phyloP scores from a whole-genome alignment of 2,329 filamentous ascomycete species.

The Colletotrichum viniferum region DNA sequence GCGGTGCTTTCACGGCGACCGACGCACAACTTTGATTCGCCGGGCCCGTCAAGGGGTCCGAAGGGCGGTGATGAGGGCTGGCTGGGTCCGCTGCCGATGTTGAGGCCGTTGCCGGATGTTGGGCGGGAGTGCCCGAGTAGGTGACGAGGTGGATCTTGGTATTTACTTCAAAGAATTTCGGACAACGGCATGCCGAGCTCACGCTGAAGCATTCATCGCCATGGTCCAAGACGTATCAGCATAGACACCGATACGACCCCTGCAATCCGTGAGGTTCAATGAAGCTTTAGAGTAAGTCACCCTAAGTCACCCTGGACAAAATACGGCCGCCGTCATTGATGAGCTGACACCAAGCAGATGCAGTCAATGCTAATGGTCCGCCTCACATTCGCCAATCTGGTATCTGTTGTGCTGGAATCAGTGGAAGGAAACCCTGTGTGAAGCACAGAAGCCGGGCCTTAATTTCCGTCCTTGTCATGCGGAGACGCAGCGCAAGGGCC shows the following conservation, averaged over 20 bases:
- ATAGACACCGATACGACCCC: background rate
- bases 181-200: background rate
- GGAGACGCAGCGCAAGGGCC: background rate
- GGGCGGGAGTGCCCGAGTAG: background rate
- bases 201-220: background rate
- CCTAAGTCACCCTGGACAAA: background rate
- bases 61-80: background rate
- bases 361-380: background rate
- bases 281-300: background rate
- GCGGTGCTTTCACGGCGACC: background rate
- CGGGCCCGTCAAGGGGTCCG: background rate
- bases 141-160: background rate
- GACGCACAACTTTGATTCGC: background rate
- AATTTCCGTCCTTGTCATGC: conserved; percentile 8
- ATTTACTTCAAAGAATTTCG: background rate
- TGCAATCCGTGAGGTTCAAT: background rate
- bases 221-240: background rate
- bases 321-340: background rate
- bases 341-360: background rate
- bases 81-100: background rate
- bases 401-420: background rate
- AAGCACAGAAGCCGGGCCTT: background rate
- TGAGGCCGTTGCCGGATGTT: background rate
- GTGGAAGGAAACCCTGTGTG: background rate
- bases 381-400: background rate